Base-by-base conservation (phyloP, 305 asterid genomes). In the Stenogyne calaminthoides region DNA sequence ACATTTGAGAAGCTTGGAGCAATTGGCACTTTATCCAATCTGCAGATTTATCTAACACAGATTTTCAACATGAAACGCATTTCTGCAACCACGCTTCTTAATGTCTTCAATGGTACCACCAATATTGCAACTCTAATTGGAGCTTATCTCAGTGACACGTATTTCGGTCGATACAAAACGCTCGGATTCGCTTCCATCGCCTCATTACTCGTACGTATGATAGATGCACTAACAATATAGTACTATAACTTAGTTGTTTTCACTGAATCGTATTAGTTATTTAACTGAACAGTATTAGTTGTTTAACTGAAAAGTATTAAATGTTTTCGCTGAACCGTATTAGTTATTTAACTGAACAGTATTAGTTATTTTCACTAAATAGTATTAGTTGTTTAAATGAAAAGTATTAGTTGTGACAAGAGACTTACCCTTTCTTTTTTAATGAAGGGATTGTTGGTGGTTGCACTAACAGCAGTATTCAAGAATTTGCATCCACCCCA, bases 1-100 rank as follows among this genome's bases (percentile, higher is more conserved):
- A 84, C 88, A 1, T 84, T 86, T 65, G 91, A 86, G 86, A 84
- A 84, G 81, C 83, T 86, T 5, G 91, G 91, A 18, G 82, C 91
- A 0, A 75, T 86, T 27, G 91, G 91, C 32, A 84, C 91, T 2
- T 51, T 82, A 16, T 71, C 87, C 16, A 86, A 86, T 32, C 84
- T 86, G 36, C 67, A 80, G 65, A 82, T 86, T 70, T 86, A 86
- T 36, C 79, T 86, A 2, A 84, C 91, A 1, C 42, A 77, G 5
- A 79, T 84, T 27, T 86, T 86, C 80, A 80, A 84, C 69, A 80
- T 86, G 88, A 59, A 42, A 1, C 77, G 84, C 71, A 62, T 82
- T 39, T 71, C 82, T 2, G 88, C 88, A 5, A 82, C 91, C 1
- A 82, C 76, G 37, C 80, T 84, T 47, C 80, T 86, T 8, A 86